Evolutionary conservation across 1,284 basidiomycete genomes (phyloP).

Genomic region (Naganishia cerealis): DNA sequence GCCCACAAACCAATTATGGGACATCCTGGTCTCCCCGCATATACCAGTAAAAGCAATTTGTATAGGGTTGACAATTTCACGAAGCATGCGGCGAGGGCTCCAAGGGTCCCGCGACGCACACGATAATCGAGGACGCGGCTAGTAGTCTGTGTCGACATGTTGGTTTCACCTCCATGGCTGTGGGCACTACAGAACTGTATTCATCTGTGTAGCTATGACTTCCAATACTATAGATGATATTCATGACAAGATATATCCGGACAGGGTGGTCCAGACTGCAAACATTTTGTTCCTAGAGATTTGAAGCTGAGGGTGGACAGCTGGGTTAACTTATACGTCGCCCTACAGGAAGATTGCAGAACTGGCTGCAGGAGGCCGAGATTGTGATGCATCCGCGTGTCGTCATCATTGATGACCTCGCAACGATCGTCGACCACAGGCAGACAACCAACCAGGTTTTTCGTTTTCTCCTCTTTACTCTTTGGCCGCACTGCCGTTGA

Average conservation of each 20-base stretch:
- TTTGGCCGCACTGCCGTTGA: too few species aligned
- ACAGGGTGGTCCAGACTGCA: neutral
- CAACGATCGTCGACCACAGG: neutral
- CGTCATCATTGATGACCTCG: conserved; percentile 1
- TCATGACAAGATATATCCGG: neutral
- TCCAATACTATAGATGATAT: neutral
- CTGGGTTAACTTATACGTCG: too few species aligned
- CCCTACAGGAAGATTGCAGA: too few species aligned
- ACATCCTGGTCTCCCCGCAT: neutral
- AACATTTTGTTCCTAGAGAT: neutral
- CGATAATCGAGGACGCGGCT: neutral
- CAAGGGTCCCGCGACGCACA: neutral
- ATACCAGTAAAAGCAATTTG: neutral
- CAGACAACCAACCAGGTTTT: too few species aligned
- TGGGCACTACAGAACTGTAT: neutral
- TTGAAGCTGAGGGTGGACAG: too few species aligned
- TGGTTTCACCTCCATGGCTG: neutral
- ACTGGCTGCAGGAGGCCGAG: too few species aligned
- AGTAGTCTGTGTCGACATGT: neutral
- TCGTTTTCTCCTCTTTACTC: neutral
- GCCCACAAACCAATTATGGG: neutral
- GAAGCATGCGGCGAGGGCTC: neutral
- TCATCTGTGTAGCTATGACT: neutral
- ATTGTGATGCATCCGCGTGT: conserved; percentile 5
- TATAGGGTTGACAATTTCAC: neutral